These are phyloP conservation scores for Dalbergia cultrata DNA, from an alignment of 306 rosid genomes.

Conservation along the genomic window DNA sequence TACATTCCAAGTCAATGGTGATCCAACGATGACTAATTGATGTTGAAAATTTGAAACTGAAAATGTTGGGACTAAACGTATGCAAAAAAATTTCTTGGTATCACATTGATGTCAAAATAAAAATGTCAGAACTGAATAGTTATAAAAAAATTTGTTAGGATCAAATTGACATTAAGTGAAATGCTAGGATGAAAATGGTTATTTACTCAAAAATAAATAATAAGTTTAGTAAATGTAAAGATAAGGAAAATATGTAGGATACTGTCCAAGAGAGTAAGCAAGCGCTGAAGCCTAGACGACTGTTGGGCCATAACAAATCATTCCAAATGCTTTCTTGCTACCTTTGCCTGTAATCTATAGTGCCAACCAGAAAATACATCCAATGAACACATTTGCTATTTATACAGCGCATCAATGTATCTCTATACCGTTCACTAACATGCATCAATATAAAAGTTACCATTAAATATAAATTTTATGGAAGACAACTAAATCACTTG, in stretches of 20 bases:
- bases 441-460: slow-evolving; percentile 44
- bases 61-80: too few relatives aligned
- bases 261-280: slow-evolving; percentile 97
- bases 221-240: slow-evolving; percentile 11
- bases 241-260: slow-evolving; percentile 58
- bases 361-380: slow-evolving; percentile 42
- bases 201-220: slow-evolving; percentile 3
- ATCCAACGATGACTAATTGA: too few relatives aligned
- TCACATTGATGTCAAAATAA: too few relatives aligned
- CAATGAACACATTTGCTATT: slow-evolving; percentile 43
- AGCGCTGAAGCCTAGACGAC: slow-evolving; percentile 98
- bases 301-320: slow-evolving; percentile 95
- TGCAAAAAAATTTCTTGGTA: too few relatives aligned
- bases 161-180: too few relatives aligned
- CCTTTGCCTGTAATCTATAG: slow-evolving; percentile 33
- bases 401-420: slow-evolving; percentile 33
- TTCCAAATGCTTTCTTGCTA: slow-evolving; percentile 59
- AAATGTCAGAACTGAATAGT: too few relatives aligned
- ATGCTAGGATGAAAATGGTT: too few relatives aligned
- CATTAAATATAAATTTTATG: slow-evolving; percentile 22
- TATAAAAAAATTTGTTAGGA: too few relatives aligned
- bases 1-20: too few relatives aligned
- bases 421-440: slow-evolving; percentile 28
- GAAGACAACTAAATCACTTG: slow-evolving; percentile 14
- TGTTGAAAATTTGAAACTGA: too few relatives aligned